These are phyloP conservation scores for Centrapalus pauciflorus DNA, from an alignment of 129 eudicot species.

Conservation along the genomic window DNA sequence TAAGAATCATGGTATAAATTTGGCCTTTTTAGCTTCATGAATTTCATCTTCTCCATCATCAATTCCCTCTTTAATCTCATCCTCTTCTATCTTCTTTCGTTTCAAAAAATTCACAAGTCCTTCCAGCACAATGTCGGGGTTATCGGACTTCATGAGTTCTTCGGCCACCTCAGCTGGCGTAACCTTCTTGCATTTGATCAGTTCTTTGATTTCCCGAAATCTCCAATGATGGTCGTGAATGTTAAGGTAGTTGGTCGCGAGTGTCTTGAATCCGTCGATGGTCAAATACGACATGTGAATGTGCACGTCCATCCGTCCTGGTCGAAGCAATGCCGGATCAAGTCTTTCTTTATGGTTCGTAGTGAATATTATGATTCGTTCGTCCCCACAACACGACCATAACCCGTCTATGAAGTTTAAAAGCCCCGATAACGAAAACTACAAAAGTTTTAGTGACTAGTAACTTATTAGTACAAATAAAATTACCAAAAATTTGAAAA, in stretches of 20 bases:
- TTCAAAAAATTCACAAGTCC: conserved; percentile 38
- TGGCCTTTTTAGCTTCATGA: conserved; percentile 15
- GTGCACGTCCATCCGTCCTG: conserved; percentile 82
- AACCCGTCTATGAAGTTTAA: conserved; percentile 73
- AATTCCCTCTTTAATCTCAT: conserved; percentile 8
- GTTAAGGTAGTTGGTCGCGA: conserved; percentile 57
- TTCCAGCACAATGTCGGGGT: conserved; percentile 37
- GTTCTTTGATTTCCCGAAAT: conserved; percentile 44
- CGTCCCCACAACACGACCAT: conserved; percentile 79
- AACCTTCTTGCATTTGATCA: conserved; percentile 33
- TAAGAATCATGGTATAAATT: background rate
- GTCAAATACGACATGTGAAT: conserved; percentile 75
- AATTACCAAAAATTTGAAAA: background rate
- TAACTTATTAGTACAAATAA: too few species aligned
- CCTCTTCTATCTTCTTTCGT: conserved; percentile 31
- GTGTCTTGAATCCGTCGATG: conserved; percentile 36
- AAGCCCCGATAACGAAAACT: conserved; percentile 62
- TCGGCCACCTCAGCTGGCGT: conserved; percentile 79
- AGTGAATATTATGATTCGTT: conserved; percentile 67
- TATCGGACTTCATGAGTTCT: conserved; percentile 55
- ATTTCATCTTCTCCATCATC: conserved; percentile 4
- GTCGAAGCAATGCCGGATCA: conserved; percentile 69
- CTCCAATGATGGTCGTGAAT: conserved; percentile 26
- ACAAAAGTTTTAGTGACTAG: too few species aligned
- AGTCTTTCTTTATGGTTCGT: conserved; percentile 68